These are phyloP conservation scores for Fusarium sp. DNA, from an alignment of 2,329 filamentous ascomycete species.

Conservation along the genomic window DNA sequence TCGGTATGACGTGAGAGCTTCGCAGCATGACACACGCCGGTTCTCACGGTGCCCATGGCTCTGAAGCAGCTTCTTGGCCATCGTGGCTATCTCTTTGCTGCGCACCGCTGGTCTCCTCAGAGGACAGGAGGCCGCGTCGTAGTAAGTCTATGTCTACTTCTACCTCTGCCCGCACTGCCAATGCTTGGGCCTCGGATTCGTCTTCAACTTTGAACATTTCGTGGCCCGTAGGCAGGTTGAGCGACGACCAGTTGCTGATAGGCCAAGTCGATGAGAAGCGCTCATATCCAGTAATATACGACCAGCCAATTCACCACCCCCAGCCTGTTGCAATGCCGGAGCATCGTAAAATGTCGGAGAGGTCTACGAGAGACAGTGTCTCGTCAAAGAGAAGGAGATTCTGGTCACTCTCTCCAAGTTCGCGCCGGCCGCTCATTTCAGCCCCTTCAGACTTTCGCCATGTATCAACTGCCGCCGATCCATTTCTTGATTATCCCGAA, in stretches of 20 bases:
- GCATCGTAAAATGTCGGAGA: slow-evolving; percentile 30
- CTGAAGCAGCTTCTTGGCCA: slow-evolving; percentile 51
- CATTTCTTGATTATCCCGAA: slow-evolving; percentile 44
- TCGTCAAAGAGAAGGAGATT: slow-evolving; percentile 59
- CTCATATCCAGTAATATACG: slow-evolving; percentile 38
- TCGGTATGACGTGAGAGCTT: slow-evolving; percentile 41
- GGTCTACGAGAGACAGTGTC: slow-evolving; percentile 50
- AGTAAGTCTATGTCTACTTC: slow-evolving; percentile 48
- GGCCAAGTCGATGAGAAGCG: slow-evolving; percentile 46
- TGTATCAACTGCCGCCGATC: slow-evolving; percentile 59
- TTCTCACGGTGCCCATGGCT: slow-evolving; percentile 54
- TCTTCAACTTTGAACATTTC: slow-evolving; percentile 39
- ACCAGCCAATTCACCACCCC: slow-evolving; percentile 44
- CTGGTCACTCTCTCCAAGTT: slow-evolving; percentile 53
- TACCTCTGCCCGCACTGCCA: slow-evolving; percentile 27
- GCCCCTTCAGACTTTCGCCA: slow-evolving; percentile 69
- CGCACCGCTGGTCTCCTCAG: slow-evolving; percentile 50
- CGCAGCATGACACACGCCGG: slow-evolving; percentile 54
- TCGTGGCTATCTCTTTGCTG: slow-evolving; percentile 62
- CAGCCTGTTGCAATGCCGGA: slow-evolving; percentile 41
- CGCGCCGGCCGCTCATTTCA: slow-evolving; percentile 66
- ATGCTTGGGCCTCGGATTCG: slow-evolving; percentile 32
- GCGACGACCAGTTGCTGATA: slow-evolving; percentile 45
- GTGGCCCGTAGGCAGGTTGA: slow-evolving; percentile 40
- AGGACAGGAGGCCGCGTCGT: slow-evolving; percentile 51